phyloP scores from a whole-genome alignment of 1,284 basidiomycete species.

The Trichosporon sp. region DNA sequence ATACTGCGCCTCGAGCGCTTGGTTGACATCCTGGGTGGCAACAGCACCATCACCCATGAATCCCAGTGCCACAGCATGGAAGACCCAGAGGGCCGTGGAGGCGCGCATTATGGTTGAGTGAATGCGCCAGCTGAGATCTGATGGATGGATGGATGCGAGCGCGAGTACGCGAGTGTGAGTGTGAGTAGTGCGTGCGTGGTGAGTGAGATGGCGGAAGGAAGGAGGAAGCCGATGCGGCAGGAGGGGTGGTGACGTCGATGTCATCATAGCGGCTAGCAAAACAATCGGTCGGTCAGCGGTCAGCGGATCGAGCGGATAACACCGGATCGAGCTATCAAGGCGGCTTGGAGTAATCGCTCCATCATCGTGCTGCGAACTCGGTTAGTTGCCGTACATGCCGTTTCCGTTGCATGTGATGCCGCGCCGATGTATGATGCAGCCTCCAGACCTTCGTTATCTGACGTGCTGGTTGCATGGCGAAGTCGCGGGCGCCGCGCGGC shows the following conservation, averaged over 20 bases:
- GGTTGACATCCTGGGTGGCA: neutral
- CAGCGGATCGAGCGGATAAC: too few species aligned
- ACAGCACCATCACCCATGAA: neutral
- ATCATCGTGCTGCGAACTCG: neutral
- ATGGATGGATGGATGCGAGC: too few species aligned
- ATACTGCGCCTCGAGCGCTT: neutral
- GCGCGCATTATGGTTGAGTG: neutral
- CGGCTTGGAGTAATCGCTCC: too few species aligned
- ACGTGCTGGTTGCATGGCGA: too few species aligned
- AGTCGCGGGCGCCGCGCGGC: neutral
- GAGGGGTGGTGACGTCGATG: neutral
- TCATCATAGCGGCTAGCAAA: slow-evolving; percentile 1
- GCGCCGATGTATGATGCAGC: too few species aligned
- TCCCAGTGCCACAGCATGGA: neutral
- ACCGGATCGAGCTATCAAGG: too few species aligned
- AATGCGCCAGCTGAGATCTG: neutral
- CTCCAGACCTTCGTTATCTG: too few species aligned
- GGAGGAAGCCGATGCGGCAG: neutral
- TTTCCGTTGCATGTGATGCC: too few species aligned
- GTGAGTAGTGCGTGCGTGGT: too few species aligned
- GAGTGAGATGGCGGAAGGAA: neutral
- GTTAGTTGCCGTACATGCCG: too few species aligned
- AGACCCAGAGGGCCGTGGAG: neutral
- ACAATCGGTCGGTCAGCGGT: too few species aligned
- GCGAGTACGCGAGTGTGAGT: neutral